Evolutionary conservation across 1,284 basidiomycete species (phyloP), one percentile per base, ranked within the genome.

Genomic region (Phellinidium pouzarii): DNA sequence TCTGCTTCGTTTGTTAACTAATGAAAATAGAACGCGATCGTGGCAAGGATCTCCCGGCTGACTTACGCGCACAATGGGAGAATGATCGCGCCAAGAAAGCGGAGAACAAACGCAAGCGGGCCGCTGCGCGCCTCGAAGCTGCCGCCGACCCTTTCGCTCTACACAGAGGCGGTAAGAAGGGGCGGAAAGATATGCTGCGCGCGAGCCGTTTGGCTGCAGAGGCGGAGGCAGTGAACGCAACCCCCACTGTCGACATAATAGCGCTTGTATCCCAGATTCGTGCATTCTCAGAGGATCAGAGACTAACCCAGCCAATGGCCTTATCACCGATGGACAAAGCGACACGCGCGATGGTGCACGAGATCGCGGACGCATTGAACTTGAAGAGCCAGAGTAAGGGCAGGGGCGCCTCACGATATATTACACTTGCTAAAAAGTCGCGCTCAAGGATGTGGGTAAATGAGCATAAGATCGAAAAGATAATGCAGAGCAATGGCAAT

Each of bases 1-100:
- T n/a, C 43, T 48, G 12, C 48, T 7, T 14, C 17, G 45, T 3
- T 41, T 14, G 42, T 41, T 41, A 17, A 34, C 23, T 49, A 38
- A 50, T 36, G 36, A 43, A 23, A 57, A 83, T 79, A 72, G 72
- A 44, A 76, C 73, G 56, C 85, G 85, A 62, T 74, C 82, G 80
- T 55, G 64, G 68, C 37, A 74, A 76, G 56, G 59, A 68, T 50
- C 67, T 92, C 46, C 80, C 87, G 0, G 65, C 71, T 1, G 77
- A 84, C 7, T 74, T 96, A 1, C 76, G 76, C 55, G 77, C 69
- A 0, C 86, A 85, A 58, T 95, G 91, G 91, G 78, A 82, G 55
- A 77, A 77, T 48, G 93, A 95, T 63, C 84, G 91, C 1, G 69
- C 73, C 50, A 87, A 83, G 69, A 96, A 95, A 67, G 90, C 90